Conservation (phyloP, 2,329 filamentous ascomycete genomes). For the Myriosclerotinia duriaeana region DNA sequence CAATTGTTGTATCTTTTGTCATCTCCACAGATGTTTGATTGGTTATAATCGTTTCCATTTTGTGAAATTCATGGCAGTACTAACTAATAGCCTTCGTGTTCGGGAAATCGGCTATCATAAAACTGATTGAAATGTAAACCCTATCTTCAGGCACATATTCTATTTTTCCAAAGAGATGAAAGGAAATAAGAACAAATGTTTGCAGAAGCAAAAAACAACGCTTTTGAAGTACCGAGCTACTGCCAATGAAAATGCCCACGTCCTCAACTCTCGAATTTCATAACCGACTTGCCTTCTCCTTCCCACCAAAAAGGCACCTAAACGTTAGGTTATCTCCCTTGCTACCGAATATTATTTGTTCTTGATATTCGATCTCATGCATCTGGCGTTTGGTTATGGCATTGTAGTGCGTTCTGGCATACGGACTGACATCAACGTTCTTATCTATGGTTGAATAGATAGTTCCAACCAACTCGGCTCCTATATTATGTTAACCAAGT, state of each 20-base stretch:
- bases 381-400: neutral
- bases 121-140: neutral
- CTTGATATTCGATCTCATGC: neutral
- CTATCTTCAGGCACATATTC: too few relatives aligned
- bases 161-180: accelerated
- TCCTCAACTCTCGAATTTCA: conserved; percentile 22
- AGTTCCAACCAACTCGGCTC: conserved; percentile 14
- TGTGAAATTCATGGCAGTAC: neutral
- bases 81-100: neutral
- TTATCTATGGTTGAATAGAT: conserved; percentile 14
- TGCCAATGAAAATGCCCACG: neutral
- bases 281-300: conserved; percentile 14
- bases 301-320: conserved; percentile 17
- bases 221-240: neutral
- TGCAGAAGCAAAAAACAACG: neutral
- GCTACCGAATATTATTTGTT: conserved; percentile 25
- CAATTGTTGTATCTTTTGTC: too few relatives aligned
- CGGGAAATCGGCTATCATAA: too few relatives aligned
- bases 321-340: conserved; percentile 26
- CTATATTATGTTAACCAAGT: conserved; percentile 17
- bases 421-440: conserved; percentile 1
- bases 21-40: too few relatives aligned
- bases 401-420: neutral
- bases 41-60: neutral
- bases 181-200: neutral